Percentiles rank a stretch among this genome's conserved stretches.
Conservation (phyloP, 2,329 filamentous ascomycete genomes). For the Phialophora expanda region DNA sequence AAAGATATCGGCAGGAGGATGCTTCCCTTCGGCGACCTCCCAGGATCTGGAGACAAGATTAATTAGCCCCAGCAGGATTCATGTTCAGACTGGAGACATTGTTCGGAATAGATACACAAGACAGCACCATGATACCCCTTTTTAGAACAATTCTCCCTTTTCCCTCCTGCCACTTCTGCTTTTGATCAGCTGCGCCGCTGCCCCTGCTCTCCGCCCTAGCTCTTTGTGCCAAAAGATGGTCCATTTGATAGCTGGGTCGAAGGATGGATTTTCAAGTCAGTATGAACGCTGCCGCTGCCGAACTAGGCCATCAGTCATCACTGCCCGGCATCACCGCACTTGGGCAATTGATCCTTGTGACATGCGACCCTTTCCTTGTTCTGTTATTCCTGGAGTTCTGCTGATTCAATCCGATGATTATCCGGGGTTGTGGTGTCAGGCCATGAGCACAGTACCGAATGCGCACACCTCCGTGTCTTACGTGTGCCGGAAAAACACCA, state of each 20-base stretch:
- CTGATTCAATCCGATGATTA: no score
- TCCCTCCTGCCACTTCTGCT: not conserved
- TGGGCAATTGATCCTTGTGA: not conserved
- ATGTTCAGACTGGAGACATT: constrained; percentile 11
- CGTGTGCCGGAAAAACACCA: no score
- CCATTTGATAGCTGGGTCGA: not conserved
- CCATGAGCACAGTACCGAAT: not conserved
- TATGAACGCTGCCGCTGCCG: not conserved
- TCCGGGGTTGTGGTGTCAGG: no score
- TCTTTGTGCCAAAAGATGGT: not conserved
- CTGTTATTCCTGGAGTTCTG: no score
- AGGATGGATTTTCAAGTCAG: not conserved
- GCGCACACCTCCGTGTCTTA: not conserved
- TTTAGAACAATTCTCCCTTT: not conserved
- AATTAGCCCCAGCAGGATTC: constrained; percentile 9
- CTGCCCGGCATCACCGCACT: not conserved
- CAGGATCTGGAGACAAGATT: constrained; percentile 1
- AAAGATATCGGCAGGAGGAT: not conserved
- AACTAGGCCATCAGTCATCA: not conserved
- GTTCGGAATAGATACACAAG: constrained; percentile 16
- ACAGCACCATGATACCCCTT: constrained; percentile 24
- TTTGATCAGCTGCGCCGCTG: not conserved
- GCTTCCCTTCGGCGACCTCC: not conserved
- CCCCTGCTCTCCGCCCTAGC: not conserved
- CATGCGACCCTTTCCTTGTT: not conserved